These are phyloP conservation scores for Arachis monticola DNA, from an alignment of 331 rosid genomes.

Conservation along the genomic window DNA sequence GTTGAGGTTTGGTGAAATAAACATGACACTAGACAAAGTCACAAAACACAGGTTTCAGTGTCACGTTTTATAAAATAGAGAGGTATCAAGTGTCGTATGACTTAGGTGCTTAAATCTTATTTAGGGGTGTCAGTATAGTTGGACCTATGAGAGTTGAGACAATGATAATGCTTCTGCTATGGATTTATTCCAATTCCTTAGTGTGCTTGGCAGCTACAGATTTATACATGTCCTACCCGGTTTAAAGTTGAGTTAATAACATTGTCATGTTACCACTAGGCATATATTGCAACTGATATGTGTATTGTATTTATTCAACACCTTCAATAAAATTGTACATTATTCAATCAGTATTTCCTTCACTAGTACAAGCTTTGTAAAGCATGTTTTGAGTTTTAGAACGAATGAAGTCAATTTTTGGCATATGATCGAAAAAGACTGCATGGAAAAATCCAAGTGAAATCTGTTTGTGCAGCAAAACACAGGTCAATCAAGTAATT, in stretches of 20 bases:
- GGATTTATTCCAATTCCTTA: not conserved
- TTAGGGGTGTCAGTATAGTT: no score
- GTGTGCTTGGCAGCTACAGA: not conserved
- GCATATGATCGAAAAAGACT: not conserved
- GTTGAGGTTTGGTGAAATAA: no score
- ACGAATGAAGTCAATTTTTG: slow-evolving; percentile 1
- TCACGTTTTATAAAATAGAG: no score
- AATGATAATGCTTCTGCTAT: no score
- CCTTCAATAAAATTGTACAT: not conserved
- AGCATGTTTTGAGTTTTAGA: not conserved
- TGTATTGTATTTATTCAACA: not conserved
- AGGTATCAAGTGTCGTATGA: no score
- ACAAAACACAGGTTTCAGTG: no score
- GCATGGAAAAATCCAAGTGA: not conserved
- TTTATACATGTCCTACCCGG: not conserved
- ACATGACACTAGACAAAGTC: no score
- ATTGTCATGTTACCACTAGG: not conserved
- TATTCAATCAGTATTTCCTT: slow-evolving; percentile 1
- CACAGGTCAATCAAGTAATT: not conserved
- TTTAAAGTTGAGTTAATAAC: slow-evolving; percentile 2
- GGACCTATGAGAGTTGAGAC: no score
- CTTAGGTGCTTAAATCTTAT: no score
- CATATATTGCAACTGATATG: not conserved
- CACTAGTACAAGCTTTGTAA: not conserved
- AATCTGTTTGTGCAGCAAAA: not conserved